Evolutionary conservation across 2,329 filamentous ascomycete species (phyloP), one percentile per base, ranked within the genome.

Genomic region (Fusarium sp.): DNA sequence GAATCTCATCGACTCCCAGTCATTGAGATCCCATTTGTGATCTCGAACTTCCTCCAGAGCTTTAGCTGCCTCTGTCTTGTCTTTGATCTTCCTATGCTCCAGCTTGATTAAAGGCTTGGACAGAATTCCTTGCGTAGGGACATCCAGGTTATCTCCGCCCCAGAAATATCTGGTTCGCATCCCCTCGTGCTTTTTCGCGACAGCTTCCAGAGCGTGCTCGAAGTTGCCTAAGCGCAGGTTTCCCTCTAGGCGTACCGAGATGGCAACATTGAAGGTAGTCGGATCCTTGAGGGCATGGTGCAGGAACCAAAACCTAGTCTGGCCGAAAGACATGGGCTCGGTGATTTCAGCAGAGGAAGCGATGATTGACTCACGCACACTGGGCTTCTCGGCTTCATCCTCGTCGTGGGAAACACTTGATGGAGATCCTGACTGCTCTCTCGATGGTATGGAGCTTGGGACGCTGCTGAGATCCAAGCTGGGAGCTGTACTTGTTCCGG

Each of bases 261-360:
- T n/a, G 12, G 53, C 53, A 8, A 56, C 35, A 31, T 86, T 86
- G 63, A 77, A 80, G 4, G 79, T 78, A 0, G 78, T 35, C 11
- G 31, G 31, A 35, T 80, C 10, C 74, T 73, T 47, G 6, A 82
- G 24, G 5, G 72, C 74, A 15, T 71, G 58, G 6, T 66, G 60
- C 1, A 80, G 62, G 57, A 82, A 81, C 80, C 80, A 85, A 61
- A 84, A 81, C 0, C 80, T 72, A 0, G 77, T 74, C 63, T 84
- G 82, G 8, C 71, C 77, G 18, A 76, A 76, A 5, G 82, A 82
- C 60, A 84, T 79, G 10, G 53, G 75, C 44, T 64, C 71, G n/a
- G 42, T 39, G 15, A 33, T 50, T 18, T 61, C 49, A 39, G 41
- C 24, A 20, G 37, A 21, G 8, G 37, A 38, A 23, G 54, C 48